Base-by-base conservation (phyloP, 768 basidiomycete species). In the Crassisporium funariophilum region DNA sequence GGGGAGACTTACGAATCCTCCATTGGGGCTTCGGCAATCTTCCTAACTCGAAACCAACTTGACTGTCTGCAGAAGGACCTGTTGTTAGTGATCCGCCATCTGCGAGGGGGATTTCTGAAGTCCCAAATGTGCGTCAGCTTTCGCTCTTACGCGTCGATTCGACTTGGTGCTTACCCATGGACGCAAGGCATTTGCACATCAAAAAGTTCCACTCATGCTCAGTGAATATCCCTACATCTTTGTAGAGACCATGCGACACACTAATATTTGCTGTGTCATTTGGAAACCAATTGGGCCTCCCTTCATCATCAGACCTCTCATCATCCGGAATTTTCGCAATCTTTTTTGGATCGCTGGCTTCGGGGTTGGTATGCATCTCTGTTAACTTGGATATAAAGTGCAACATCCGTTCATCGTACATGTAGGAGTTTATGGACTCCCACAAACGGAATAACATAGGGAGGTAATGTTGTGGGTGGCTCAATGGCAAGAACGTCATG, bases 371-470 rank as follows among this genome's bases (percentile, higher is more conserved):
- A 69, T 95, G 93, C 68, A 86, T 75, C 64, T 91, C 86, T 44
- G 86, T 72, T 36, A 95, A 74, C 57, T 78, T 78, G 21, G 90
- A 76, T 49, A 94, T 77, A 62, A 95, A 87, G 46, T 89, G 80
- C 51, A 94, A 74, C 82, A 91, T 91, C 64, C 91, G 79, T 59
- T 92, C 91, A 73, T 94, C 91, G 70, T 84, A 94, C 67, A 85
- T 79, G 64, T 89, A 89, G 47, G 89, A 91, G 70, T 93, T 92
- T 59, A 95, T 74, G 10, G 89, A 86, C 66, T 89, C 85, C 90
- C 91, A 95, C 36, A 92, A 60, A 44, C 86, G 83, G 71, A 94
- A 89, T 44, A 93, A 74, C 78, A 88, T 86, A 42, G 81, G 86
- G 44, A 83, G 76, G 73, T 93, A 94, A 35, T 80, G 79, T 68